Percentiles rank a stretch among this genome's conserved stretches.
phyloP scores from a whole-genome alignment of 108 stramenopile species.

The Skeletonema grethae region DNA sequence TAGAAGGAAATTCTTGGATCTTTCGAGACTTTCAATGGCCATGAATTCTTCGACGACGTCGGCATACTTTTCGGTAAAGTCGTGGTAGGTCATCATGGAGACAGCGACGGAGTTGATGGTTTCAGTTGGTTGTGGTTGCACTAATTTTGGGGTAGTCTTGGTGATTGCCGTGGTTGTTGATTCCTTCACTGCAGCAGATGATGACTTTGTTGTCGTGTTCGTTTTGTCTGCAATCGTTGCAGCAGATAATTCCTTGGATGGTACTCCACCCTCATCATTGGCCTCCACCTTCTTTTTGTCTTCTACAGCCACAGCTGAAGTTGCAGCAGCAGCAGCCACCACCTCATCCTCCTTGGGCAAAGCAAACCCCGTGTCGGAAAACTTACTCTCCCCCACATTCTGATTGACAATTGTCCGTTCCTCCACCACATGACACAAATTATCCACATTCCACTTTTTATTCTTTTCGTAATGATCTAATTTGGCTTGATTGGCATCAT shows the following conservation, averaged over 20 bases:
- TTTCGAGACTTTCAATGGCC: slow-evolving; percentile 76
- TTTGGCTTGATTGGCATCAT: slow-evolving; percentile 63
- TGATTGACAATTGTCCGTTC: slow-evolving; percentile 93
- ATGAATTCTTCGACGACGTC: slow-evolving; percentile 90
- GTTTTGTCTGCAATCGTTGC: slow-evolving; percentile 33
- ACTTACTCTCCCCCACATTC: slow-evolving; percentile 67
- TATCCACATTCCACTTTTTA: slow-evolving; percentile 98
- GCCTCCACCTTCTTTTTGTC: background rate
- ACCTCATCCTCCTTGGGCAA: slow-evolving; percentile 32
- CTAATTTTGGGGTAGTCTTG: slow-evolving; percentile 8
- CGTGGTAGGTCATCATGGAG: slow-evolving; percentile 87
- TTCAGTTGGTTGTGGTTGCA: slow-evolving; percentile 40
- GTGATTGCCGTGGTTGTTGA: slow-evolving; percentile 5
- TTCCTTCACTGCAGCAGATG: background rate
- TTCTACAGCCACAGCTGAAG: background rate
- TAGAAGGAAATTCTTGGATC: slow-evolving; percentile 86
- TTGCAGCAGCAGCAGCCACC: background rate
- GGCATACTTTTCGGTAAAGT: slow-evolving; percentile 92
- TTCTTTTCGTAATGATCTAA: slow-evolving; percentile 94
- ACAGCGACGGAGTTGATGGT: slow-evolving; percentile 48
- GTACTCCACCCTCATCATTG: slow-evolving; percentile 14
- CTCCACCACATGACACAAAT: slow-evolving; percentile 93
- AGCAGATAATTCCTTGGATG: slow-evolving; percentile 53
- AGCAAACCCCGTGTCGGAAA: slow-evolving; percentile 74
- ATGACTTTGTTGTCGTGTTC: slow-evolving; percentile 2